Percentiles rank a stretch among this genome's conserved stretches.
Conservation (phyloP, 2,329 filamentous ascomycete species). For the Emmonsia crescens region DNA sequence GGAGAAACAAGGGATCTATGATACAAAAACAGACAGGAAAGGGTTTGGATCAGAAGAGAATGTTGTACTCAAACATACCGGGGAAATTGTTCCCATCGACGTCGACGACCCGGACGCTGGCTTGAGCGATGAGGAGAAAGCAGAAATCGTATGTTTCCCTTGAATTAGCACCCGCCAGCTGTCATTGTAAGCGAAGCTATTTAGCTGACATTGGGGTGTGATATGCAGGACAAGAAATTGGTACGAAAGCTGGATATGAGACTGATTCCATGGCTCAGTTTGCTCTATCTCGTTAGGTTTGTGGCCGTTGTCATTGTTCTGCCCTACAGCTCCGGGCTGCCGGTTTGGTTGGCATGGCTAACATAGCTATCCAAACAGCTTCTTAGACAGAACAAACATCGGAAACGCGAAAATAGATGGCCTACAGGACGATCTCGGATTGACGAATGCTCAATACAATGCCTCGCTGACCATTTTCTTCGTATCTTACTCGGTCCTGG, state of each 20-base stretch:
- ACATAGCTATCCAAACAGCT: conserved; percentile 4
- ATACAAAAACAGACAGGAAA: background rate
- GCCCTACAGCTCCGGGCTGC: background rate
- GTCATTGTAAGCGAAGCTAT: background rate
- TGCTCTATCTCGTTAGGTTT: conserved; percentile 33
- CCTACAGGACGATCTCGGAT: conserved; percentile 17
- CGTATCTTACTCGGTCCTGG: conserved; percentile 30
- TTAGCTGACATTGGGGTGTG: background rate
- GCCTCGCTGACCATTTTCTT: conserved; percentile 32
- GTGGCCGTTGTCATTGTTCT: background rate
- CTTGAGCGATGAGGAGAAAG: conserved; percentile 52
- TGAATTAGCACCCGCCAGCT: background rate
- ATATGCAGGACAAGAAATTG: conserved; percentile 32
- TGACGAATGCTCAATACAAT: conserved; percentile 25
- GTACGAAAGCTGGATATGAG: conserved; percentile 36
- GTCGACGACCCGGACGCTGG: conserved; percentile 51
- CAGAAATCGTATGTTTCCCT: conserved; percentile 44
- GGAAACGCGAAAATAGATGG: conserved; percentile 29
- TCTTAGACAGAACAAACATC: conserved; percentile 25
- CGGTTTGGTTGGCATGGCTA: background rate
- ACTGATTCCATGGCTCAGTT: conserved; percentile 37
- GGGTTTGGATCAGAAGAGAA: background rate
- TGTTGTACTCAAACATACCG: background rate
- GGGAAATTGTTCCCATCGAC: background rate
- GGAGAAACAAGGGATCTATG: background rate